Evolutionary conservation across 2,329 filamentous ascomycete species (phyloP).

Genomic region (Botryotinia narcissicola): DNA sequence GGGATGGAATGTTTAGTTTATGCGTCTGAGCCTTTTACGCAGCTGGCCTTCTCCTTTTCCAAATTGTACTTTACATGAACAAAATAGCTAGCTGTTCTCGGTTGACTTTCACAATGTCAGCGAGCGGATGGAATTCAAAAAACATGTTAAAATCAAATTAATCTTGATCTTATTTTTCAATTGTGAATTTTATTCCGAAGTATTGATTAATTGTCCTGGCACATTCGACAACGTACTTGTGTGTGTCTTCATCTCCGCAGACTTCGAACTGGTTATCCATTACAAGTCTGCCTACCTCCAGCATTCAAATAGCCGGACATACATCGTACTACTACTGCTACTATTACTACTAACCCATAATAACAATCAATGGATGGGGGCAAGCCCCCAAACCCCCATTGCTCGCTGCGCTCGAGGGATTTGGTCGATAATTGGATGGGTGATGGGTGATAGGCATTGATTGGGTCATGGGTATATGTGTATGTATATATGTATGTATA

Average conservation of each 20-base stretch:
- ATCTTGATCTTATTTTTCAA: not conserved
- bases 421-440: not conserved
- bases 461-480: too few relatives aligned
- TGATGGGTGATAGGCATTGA: too few relatives aligned
- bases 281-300: not conserved
- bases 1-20: not conserved
- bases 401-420: not conserved
- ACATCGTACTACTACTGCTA: too few relatives aligned
- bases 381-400: not conserved
- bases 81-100: not conserved
- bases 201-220: not conserved
- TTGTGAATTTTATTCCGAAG: not conserved
- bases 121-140: not conserved
- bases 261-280: not conserved
- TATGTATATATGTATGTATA: too few relatives aligned
- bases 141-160: not conserved
- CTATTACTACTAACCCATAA: not conserved
- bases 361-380: not conserved
- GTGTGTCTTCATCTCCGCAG: not conserved
- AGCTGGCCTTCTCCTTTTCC: constrained; percentile 8
- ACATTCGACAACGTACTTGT: not conserved
- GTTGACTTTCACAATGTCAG: not conserved
- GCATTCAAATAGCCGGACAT: too few relatives aligned
- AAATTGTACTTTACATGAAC: constrained; percentile 11
- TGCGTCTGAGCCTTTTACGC: constrained; percentile 9